Conservation (phyloP, 192 early-diverging fungal genomes). For the Pecoramyces ruminantium region DNA sequence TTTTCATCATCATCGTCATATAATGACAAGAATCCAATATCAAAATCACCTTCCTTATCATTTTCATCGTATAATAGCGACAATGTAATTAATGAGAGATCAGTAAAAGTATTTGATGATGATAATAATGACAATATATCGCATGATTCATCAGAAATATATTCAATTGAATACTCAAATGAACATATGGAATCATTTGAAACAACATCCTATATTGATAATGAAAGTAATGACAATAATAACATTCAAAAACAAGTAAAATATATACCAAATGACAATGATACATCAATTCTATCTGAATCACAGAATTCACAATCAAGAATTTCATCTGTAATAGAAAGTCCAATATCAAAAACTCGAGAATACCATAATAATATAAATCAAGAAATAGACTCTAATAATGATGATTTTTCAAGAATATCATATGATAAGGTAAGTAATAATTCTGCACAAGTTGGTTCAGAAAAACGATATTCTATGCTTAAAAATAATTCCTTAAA, state of each 20-base stretch:
- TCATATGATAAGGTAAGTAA: no score
- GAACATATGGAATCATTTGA: background rate
- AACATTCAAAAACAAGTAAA: background rate
- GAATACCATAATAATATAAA: no score
- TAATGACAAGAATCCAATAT: background rate
- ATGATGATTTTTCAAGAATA: no score
- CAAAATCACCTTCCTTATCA: background rate
- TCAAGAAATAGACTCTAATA: no score
- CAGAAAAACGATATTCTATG: background rate
- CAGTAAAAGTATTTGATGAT: background rate
- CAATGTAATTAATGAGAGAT: background rate
- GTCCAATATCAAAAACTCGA: background rate
- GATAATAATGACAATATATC: background rate
- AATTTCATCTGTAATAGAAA: background rate
- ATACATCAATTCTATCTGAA: no score
- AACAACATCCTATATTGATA: background rate
- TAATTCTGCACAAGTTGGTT: background rate
- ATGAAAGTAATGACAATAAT: background rate
- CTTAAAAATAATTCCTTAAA: background rate
- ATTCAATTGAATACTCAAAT: background rate
- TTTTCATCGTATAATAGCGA: background rate
- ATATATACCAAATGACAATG: no score
- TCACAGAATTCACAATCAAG: background rate
- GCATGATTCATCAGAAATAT: background rate
- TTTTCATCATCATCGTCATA: background rate